These are phyloP conservation scores for Bondarzewia mesenterica DNA, from an alignment of 1,284 basidiomycete species.

Conservation along the genomic window DNA sequence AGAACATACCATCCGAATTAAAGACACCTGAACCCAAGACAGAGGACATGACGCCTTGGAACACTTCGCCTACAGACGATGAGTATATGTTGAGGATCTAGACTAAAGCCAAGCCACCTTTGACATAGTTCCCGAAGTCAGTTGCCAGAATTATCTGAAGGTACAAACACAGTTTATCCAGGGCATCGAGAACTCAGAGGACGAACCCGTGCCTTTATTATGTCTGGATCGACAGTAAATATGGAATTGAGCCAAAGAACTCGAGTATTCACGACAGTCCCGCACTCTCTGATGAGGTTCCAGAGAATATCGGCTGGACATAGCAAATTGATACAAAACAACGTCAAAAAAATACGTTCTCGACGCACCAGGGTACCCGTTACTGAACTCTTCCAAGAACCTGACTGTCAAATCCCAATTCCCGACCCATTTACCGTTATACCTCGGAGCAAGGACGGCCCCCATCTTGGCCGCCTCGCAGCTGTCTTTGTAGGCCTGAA, in stretches of 20 bases:
- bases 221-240: slow-evolving; percentile 6
- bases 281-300: not conserved
- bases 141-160: slow-evolving; percentile 6
- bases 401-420: not conserved
- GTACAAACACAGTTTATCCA: not conserved
- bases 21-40: slow-evolving; percentile 11
- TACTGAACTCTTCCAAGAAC: not conserved
- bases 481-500: not conserved
- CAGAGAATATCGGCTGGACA: not conserved
- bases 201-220: slow-evolving; percentile 5
- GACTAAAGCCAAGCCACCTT: slow-evolving; percentile 1
- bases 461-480: not conserved
- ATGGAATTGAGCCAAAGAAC: not conserved
- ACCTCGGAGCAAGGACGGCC: not conserved
- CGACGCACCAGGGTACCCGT: not conserved
- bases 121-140: slow-evolving; percentile 5
- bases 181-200: not conserved
- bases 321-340: not conserved
- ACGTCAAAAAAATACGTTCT: too few relatives aligned
- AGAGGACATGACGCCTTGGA: not conserved
- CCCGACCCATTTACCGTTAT: not conserved
- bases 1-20: slow-evolving; percentile 9
- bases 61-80: not conserved
- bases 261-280: not conserved
- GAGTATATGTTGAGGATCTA: too few relatives aligned